Evolutionary conservation across 2,329 filamentous ascomycete genomes (phyloP).

Genomic region (Lasiodiplodia gonubiensis): DNA sequence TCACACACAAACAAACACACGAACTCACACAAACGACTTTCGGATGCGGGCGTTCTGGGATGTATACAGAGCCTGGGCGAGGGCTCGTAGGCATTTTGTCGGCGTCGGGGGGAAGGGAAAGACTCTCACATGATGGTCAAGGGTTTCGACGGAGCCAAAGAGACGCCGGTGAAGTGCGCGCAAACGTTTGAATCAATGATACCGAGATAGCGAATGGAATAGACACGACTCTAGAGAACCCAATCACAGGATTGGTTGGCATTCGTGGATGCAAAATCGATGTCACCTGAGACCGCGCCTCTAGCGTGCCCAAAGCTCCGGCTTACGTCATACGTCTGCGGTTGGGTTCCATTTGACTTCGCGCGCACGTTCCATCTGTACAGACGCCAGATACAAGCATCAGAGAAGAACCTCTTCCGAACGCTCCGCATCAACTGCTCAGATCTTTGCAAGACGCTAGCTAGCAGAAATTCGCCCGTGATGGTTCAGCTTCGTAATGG

Average conservation of each 20-base stretch:
- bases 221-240: constrained; percentile 20
- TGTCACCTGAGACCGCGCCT: constrained; percentile 1
- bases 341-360: too few species aligned
- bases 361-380: too few species aligned
- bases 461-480: too few species aligned
- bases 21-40: constrained; percentile 4
- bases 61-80: constrained; percentile 19
- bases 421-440: too few species aligned
- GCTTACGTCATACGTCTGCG: not conserved
- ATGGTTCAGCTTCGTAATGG: too few species aligned
- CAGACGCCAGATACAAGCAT: too few species aligned
- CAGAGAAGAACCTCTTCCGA: too few species aligned
- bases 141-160: constrained; percentile 9
- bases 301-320: not conserved
- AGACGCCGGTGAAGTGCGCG: constrained; percentile 24
- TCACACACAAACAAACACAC: not conserved
- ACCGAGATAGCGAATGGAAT: constrained; percentile 24
- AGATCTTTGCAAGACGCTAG: too few species aligned
- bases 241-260: not conserved
- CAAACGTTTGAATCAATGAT: constrained; percentile 20
- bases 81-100: constrained; percentile 28
- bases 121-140: not conserved
- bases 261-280: not conserved
- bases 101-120: constrained; percentile 20
- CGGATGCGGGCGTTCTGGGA: constrained; percentile 18